Evolutionary conservation across 129 eudicot genomes (phyloP), one percentile per base, ranked within the genome.

Genomic region (Flaveria linearis): DNA sequence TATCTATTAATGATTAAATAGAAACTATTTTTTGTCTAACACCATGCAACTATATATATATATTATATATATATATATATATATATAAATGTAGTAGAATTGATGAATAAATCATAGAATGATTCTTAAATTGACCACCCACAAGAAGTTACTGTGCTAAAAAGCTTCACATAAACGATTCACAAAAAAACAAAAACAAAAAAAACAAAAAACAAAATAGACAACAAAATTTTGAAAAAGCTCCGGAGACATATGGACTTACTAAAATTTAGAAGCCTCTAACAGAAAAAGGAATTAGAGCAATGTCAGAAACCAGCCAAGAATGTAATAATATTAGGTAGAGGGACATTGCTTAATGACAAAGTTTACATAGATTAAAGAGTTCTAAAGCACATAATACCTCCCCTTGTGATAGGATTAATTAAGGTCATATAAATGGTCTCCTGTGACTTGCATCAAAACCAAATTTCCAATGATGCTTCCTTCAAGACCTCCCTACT

Each of bases 351-450:
- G 12, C 46, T 46, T 43, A 26, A 62, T 62, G 71, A 75, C 71
- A 62, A 45, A 75, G 36, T 46, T 7, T n/a, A 75, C 18, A 13
- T 42, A 42, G 45, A 58, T 74, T 74, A 75, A 26, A 11, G 72
- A 47, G 79, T 47, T 62, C 30, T n/a, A 45, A 26, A 18, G 62
- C 71, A 75, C 79, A 61, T 75, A 75, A 23, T 1, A 63, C 79
- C 79, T 75, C 62, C 79, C 79, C 79, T 46, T 4, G 71, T 13
- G 62, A 46, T 30, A 30, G 36, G 36, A 30, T 30, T 30, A 30
- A 30, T 30, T 30, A 30, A 30, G 36, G 36, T 30, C 3, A 30
- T 30, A 30, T 3, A 30, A 30, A 30, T 30, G 36, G 36, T 30
- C 36, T 30, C 36, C 5, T 30, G 36, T 3, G 36, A 30, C 36